phyloP scores from a whole-genome alignment of 345 rosid genomes.

The Balakata baccata region DNA sequence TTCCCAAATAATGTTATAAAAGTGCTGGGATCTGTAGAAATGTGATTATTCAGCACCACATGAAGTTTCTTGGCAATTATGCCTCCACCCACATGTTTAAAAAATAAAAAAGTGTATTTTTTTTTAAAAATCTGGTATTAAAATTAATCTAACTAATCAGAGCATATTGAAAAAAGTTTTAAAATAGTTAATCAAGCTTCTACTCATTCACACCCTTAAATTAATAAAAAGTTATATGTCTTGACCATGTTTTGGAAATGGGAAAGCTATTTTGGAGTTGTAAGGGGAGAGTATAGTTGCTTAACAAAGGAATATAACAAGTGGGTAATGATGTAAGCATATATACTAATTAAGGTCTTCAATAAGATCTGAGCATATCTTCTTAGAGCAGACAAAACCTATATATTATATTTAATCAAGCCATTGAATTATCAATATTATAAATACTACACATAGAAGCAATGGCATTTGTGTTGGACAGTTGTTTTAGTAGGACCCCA shows the following conservation, averaged over 20 bases:
- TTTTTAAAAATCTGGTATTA: no score
- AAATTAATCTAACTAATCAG: no score
- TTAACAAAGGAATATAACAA: conserved; percentile 78
- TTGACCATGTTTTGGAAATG: conserved; percentile 62
- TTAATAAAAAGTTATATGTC: no score
- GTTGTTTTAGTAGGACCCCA: conserved; percentile 62
- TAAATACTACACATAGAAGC: conserved; percentile 22
- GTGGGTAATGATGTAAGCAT: conserved; percentile 94
- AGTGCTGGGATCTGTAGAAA: conserved; percentile 25
- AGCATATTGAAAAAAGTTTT: no score
- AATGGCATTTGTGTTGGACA: conserved; percentile 66
- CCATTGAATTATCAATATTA: conserved; percentile 44
- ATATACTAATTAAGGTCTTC: conserved; percentile 65
- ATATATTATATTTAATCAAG: conserved; percentile 56
- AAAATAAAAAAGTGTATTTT: no score
- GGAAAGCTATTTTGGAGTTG: conserved; percentile 39
- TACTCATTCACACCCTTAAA: no score
- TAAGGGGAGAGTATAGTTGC: conserved; percentile 49
- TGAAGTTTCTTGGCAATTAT: conserved; percentile 50
- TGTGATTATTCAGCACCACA: conserved; percentile 44
- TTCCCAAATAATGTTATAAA: conserved; percentile 23
- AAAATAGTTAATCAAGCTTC: no score
- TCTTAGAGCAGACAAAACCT: conserved; percentile 65
- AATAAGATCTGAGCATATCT: conserved; percentile 92
- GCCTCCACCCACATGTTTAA: conserved; percentile 44